Base-by-base conservation (phyloP, 306 rosid genomes). In the Lathyrus oleraceus region DNA sequence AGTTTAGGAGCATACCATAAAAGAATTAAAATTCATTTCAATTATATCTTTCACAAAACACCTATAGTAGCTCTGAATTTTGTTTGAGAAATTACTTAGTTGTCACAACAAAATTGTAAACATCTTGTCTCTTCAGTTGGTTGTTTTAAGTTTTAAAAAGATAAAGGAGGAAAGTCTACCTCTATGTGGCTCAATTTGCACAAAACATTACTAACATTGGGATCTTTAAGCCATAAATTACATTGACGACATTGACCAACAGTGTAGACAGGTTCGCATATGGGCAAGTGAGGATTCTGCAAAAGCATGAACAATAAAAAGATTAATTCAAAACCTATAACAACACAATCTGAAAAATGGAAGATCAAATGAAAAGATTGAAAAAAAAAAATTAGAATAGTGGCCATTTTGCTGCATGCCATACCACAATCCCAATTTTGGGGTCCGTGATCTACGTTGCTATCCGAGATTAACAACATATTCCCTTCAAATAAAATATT, bases 211-310 rank as follows among this genome's bases (percentile, higher is more conserved):
- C 97, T 83, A 44, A 83, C 64, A 58, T 84, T 69, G 45, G 85
- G 82, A 71, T 95, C 99, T 73, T 89, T 89, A 70, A 95, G 81
- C 38, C 86, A 75, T 78, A 95, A 83, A 86, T 87, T 83, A 82
- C 99, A 91, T 9, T 80, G 90, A 52, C 81, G 85, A 68, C 95
- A 75, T 84, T 88, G 96, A 78, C 99, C 99, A 60, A 89, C 95
- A 8, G 88, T 85, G 86, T 83, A 89, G 47, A 63, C 58, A 73
- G 84, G 67, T 59, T 82, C 86, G 9, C 57, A 81, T 72, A 95
- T 74, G 74, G 42, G 5, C 58, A 73, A 57, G 77, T 95, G 97
- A 71, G 88, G 97, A 62, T 87, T 91, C 99, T 95, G 95, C 71
- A 74, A 80, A 83, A 76, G 63, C 58, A 81, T 45, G 38, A 63